These are phyloP conservation scores for Zygosaccharomyces lentus DNA, from an alignment of 805 yeast species.

Conservation along the genomic window DNA sequence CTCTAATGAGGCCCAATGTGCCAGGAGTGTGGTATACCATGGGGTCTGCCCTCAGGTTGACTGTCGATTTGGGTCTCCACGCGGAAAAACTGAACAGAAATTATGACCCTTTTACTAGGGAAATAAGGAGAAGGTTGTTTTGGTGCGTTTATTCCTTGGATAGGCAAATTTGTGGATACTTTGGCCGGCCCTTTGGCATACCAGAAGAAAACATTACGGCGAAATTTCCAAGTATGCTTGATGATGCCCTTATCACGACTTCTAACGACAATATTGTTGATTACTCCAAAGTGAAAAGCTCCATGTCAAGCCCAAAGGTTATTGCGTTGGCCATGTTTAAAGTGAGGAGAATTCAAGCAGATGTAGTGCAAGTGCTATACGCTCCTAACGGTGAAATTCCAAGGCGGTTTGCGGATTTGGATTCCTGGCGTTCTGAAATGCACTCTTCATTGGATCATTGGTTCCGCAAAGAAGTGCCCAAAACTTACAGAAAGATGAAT, in stretches of 20 bases:
- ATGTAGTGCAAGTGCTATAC: constrained; percentile 66
- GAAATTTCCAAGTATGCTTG: constrained; percentile 66
- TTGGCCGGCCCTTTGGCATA: constrained; percentile 84
- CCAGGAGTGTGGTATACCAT: constrained; percentile 93
- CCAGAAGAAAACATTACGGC: constrained; percentile 76
- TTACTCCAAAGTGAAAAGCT: constrained; percentile 37
- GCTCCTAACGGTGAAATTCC: constrained; percentile 67
- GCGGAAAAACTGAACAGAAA: constrained; percentile 47
- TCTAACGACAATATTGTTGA: constrained; percentile 37
- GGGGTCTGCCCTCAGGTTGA: constrained; percentile 73
- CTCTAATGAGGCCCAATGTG: constrained; percentile 81
- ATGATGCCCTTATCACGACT: constrained; percentile 58
- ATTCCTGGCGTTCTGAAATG: constrained; percentile 61
- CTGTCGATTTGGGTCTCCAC: constrained; percentile 83
- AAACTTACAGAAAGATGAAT: constrained; percentile 55
- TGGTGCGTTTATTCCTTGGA: constrained; percentile 90
- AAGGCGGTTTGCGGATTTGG: constrained; percentile 47
- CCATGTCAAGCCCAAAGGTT: constrained; percentile 59
- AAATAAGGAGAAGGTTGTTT: constrained; percentile 69
- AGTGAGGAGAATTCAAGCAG: constrained; percentile 71
- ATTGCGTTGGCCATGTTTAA: constrained; percentile 64
- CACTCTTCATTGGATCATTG: constrained; percentile 54
- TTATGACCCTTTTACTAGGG: constrained; percentile 54
- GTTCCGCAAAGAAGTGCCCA: constrained; percentile 52
- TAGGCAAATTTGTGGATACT: constrained; percentile 77